Base-by-base conservation (phyloP, 768 basidiomycete genomes). In the Candolleomyces aberdarensis region DNA sequence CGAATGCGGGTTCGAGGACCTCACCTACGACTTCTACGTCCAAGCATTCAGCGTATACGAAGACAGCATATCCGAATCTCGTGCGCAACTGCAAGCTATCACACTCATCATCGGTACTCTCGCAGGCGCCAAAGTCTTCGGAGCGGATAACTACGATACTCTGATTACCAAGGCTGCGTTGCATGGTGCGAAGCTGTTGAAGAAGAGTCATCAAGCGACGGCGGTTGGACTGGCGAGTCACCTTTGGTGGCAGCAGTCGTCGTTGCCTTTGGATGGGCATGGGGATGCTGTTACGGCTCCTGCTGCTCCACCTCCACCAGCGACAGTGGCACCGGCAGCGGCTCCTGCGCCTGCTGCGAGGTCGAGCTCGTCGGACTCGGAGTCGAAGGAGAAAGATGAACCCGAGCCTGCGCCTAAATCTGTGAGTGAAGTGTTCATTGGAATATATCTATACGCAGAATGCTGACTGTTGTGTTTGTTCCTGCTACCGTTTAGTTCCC, bases 11-110 rank as follows among this genome's bases (percentile, higher is more conserved):
- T 93, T 98, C 66, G 96, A 97, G 74, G 96, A 98, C 71, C 85
- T 98, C 61, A 87, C 94, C 15, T 99, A 99, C 71, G 96, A 99
- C 72, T 88, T 98, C 66, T 98, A 96, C 69, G 97, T 98, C 14
- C 95, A 98, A 72, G 94, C 96, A 0, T 98, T 99, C 73, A 94
- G 89, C 29, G 94, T 98, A 13, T 98, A 99, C 75, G 97, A 99
- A 71, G 97, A 99, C 72, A 89, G 85, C 67, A 98, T 99, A 54
- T 95, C 92, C 49, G 97, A 99, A 70, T 93, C 91, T 39, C 85
- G 96, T 3, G 94, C 94, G 5, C 97, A 99, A 73, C 77, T 99
- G 9, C 94, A 96, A 69, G 96, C 96, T n/a, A 98, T 99, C 70
- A 93, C 94, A 6, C 83, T 96, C 19, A 91, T 99, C 66, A 97